Conservation (phyloP, 805 yeast genomes). For the Komagataella kurtzmanii region DNA sequence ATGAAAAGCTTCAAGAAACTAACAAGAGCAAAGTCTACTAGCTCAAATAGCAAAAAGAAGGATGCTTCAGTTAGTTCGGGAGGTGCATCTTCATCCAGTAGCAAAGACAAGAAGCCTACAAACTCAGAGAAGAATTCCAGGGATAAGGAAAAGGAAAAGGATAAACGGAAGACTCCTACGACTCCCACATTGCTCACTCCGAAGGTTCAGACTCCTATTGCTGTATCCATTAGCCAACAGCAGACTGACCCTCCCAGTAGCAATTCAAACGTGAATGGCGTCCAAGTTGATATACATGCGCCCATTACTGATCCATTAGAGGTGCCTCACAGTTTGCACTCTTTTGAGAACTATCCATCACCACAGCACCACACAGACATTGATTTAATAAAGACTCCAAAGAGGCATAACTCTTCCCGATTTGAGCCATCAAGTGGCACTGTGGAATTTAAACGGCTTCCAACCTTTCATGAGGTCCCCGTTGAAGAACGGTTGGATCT, state of each 20-base stretch:
- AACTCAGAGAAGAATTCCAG: constrained; percentile 11
- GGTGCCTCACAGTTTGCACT: constrained; percentile 14
- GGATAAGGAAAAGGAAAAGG: constrained; percentile 28
- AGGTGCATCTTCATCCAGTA: constrained; percentile 4
- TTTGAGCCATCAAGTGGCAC: constrained; percentile 67
- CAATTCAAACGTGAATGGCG: neutral
- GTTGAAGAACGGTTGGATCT: constrained; percentile 68
- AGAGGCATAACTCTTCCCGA: constrained; percentile 84
- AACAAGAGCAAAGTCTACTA: constrained; percentile 22
- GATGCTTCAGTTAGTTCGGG: neutral
- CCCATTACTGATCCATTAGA: neutral
- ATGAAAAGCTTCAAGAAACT: constrained; percentile 61
- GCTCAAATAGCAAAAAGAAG: constrained; percentile 5
- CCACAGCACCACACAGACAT: constrained; percentile 57
- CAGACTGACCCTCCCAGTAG: neutral
- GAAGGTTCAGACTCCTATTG: neutral
- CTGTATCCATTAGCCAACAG: neutral
- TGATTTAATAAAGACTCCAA: constrained; percentile 75
- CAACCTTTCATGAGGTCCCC: constrained; percentile 74
- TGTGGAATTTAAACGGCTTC: constrained; percentile 59
- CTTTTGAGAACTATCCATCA: constrained; percentile 42
- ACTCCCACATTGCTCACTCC: constrained; percentile 6
- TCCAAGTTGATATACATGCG: neutral
- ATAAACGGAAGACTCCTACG: constrained; percentile 16
- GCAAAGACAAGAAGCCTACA: constrained; percentile 15